Percentiles rank a stretch among this genome's conserved stretches.
phyloP scores from a whole-genome alignment of 306 rosid species.

The Quercus aquifolioides region DNA sequence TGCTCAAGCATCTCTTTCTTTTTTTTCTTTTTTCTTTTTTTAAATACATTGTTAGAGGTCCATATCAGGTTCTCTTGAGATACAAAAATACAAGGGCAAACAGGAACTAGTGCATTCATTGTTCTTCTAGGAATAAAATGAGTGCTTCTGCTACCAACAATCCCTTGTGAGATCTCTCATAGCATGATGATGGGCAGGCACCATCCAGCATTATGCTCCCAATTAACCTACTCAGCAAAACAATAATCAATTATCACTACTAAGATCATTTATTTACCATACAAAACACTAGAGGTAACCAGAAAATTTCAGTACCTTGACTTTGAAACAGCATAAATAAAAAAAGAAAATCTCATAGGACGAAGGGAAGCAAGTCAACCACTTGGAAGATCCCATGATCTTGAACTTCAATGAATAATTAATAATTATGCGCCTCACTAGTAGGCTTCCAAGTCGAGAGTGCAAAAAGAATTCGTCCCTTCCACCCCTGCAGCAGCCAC shows the following conservation, averaged over 20 bases:
- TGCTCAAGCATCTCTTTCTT: not conserved
- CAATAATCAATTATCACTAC: not conserved
- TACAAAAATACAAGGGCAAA: not conserved
- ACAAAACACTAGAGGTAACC: not conserved
- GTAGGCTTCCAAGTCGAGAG: constrained; percentile 34
- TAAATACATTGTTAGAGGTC: not conserved
- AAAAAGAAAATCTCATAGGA: not conserved
- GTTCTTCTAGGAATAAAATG: not conserved
- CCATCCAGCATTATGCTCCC: not conserved
- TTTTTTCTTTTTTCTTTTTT: too few species aligned
- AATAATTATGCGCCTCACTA: not conserved
- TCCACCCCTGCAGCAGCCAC: constrained; percentile 43
- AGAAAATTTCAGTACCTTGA: constrained; percentile 12
- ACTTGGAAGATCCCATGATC: not conserved
- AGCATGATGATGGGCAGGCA: not conserved
- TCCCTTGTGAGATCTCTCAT: not conserved
- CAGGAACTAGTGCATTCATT: not conserved
- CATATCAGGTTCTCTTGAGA: not conserved
- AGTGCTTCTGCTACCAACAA: not conserved
- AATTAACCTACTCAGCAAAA: not conserved
- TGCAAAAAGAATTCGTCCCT: constrained; percentile 34
- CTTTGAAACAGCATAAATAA: not conserved
- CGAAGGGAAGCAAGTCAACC: not conserved
- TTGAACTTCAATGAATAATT: not conserved
- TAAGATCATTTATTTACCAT: not conserved